Percentiles rank a stretch among this genome's conserved stretches.
These are phyloP conservation scores for Papilionanthe hybrid DNA, from an alignment of 116 monocot genomes.

Conservation along the genomic window DNA sequence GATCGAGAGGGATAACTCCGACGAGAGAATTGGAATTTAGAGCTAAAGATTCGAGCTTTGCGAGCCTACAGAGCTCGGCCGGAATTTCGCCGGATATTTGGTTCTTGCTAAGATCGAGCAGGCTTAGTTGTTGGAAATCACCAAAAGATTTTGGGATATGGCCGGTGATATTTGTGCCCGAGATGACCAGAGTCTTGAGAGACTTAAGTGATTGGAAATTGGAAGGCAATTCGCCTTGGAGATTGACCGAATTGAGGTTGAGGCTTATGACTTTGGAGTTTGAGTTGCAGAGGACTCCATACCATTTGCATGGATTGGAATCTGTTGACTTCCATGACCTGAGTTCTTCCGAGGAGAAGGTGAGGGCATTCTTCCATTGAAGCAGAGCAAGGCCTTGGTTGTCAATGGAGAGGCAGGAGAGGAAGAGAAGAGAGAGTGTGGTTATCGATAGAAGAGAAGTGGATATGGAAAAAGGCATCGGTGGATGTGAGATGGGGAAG, in stretches of 20 bases:
- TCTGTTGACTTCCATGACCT: constrained; percentile 56
- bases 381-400: constrained; percentile 79
- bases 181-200: constrained; percentile 50
- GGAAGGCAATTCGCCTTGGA: constrained; percentile 64
- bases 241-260: constrained; percentile 29
- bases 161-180: constrained; percentile 79
- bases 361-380: constrained; percentile 62
- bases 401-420: constrained; percentile 34
- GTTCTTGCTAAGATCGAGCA: constrained; percentile 71
- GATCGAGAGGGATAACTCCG: constrained; percentile 54
- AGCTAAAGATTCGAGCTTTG: constrained; percentile 43
- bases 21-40: constrained; percentile 67
- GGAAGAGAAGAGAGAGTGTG: constrained; percentile 14
- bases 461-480: constrained; percentile 36
- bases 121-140: constrained; percentile 31
- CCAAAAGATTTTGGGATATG: constrained; percentile 59
- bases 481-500: constrained; percentile 11
- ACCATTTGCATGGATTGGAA: constrained; percentile 70
- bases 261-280: constrained; percentile 32
- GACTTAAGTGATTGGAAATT: constrained; percentile 47
- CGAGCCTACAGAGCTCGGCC: constrained; percentile 51
- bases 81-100: constrained; percentile 77
- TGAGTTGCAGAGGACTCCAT: constrained; percentile 61
- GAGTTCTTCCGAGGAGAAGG: constrained; percentile 28
- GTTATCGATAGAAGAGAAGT: constrained; percentile 12